Percentiles rank a stretch among this genome's conserved stretches.
Conservation (phyloP, 139 green algal genomes). For the Pseudopediastrum boryanum region DNA sequence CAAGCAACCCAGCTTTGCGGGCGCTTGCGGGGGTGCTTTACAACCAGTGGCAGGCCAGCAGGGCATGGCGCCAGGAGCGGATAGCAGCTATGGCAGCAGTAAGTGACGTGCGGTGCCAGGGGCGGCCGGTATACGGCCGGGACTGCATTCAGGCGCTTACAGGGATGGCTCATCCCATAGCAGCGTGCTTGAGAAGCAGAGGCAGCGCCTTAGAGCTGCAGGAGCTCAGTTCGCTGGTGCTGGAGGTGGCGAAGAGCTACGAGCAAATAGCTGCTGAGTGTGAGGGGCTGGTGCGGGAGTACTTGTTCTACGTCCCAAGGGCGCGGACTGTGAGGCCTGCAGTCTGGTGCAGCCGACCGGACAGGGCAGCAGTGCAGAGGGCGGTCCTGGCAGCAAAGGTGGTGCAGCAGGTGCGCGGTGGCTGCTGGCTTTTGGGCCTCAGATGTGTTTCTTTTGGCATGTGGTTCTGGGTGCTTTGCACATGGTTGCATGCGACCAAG, state of each 20-base stretch:
- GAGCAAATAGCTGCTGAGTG: slow-evolving; percentile 23
- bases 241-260: slow-evolving; percentile 35
- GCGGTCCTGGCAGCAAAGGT: slow-evolving; percentile 11
- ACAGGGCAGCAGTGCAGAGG: slow-evolving; percentile 38
- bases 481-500: too few species aligned
- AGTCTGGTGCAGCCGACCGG: slow-evolving; percentile 57
- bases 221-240: slow-evolving; percentile 30
- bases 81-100: slow-evolving; percentile 10
- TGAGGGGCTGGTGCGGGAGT: slow-evolving; percentile 71
- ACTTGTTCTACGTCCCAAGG: slow-evolving; percentile 86
- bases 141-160: slow-evolving; percentile 41
- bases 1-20: neutral
- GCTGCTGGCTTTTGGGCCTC: too few species aligned
- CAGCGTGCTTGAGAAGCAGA: slow-evolving; percentile 19
- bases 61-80: neutral
- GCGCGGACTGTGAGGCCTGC: slow-evolving; percentile 63
- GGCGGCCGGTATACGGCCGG: slow-evolving; percentile 30
- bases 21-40: neutral
- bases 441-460: too few species aligned
- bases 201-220: neutral
- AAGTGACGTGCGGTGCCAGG: neutral
- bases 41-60: slow-evolving; percentile 1
- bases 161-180: slow-evolving; percentile 16
- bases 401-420: neutral
- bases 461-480: too few species aligned